Base-by-base conservation (phyloP, 495 filamentous ascomycete species). In the Neurospora sp. region DNA sequence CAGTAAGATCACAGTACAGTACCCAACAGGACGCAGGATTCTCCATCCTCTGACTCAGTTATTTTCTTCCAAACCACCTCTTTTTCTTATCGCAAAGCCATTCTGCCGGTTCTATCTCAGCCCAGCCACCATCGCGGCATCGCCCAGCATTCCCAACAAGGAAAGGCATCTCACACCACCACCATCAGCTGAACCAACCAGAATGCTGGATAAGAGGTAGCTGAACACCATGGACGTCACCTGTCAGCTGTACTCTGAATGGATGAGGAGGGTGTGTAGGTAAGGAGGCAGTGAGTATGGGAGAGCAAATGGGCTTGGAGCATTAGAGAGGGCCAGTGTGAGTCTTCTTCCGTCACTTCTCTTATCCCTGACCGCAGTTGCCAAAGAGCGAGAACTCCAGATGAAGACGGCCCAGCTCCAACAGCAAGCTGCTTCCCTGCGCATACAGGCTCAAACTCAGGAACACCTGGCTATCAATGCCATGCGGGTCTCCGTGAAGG, bases 221-320 rank as follows among this genome's bases (percentile, higher is more conserved):
- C 20, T 53, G 45, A 53, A 53, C 45, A 53, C 20, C 20, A 53
- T 27, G 1, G 2, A 53, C 4, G 71, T 75, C 17, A 75, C 71
- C 0, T 73, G 71, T 65, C 71, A 75, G 40, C 61, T 75, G 1
- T 75, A 73, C 14, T 75, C 74, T 20, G 71, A 73, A 8, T 38
- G 42, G 3, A 75, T 75, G 71, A 59, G 71, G 9, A 69, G 61
- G 6, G 41, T 75, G 0, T 75, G 71, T 69, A 42, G 40, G 74
- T 71, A 42, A 48, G n/a, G 71, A 75, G n/a, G 59, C 74, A 7
- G 71, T 31, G 8, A 69, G 59, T 35, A 73, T 70, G 17, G 69
- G 69, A 4, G 39, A 73, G 10, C 45, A 9, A 10, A 53, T 53
- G 45, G 45, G 45, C 40, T 37, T 71, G n/a, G 74, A 73, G 37